Evolutionary conservation across 139 green algal genomes (phyloP).

Genomic region (Desmodesmus armatus): DNA sequence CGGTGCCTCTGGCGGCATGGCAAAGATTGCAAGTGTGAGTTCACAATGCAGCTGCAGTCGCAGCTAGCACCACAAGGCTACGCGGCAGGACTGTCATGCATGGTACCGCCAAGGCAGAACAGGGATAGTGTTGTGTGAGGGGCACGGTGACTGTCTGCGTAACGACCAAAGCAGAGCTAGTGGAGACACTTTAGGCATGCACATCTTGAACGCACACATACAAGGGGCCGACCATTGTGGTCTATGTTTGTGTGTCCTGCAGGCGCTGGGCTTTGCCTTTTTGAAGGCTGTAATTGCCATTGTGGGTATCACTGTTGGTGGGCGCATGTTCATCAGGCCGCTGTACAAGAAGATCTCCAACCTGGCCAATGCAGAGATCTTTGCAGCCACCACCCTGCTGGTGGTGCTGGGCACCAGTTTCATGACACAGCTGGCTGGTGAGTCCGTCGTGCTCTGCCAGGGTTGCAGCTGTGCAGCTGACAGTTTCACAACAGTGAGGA

Average conservation of each 20-base stretch:
- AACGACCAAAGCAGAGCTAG: too few relatives aligned
- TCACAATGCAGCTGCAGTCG: constrained; percentile 17
- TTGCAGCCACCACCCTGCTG: constrained; percentile 91
- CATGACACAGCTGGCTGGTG: constrained; percentile 75
- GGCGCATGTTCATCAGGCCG: constrained; percentile 74
- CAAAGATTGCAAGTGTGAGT: constrained; percentile 76
- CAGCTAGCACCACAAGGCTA: too few relatives aligned
- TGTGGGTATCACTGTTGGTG: constrained; percentile 71
- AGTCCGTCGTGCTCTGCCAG: constrained; percentile 50
- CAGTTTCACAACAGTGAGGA: too few relatives aligned
- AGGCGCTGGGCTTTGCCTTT: constrained; percentile 89
- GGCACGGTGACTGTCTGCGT: too few relatives aligned
- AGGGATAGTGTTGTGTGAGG: neutral
- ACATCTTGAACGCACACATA: too few relatives aligned
- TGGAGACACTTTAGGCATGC: too few relatives aligned
- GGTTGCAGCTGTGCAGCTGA: neutral
- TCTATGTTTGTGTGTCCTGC: too few relatives aligned
- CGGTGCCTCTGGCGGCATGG: constrained; percentile 64
- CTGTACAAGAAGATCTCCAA: constrained; percentile 86
- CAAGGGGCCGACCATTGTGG: too few relatives aligned
- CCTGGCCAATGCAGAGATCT: constrained; percentile 95
- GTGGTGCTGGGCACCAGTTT: constrained; percentile 73
- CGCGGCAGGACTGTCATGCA: too few relatives aligned
- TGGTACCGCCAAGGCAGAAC: too few relatives aligned
- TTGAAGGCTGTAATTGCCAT: constrained; percentile 94